Evolutionary conservation across 2,329 filamentous ascomycete species (phyloP), one percentile per base, ranked within the genome.

Genomic region (Aspergillus piperis): DNA sequence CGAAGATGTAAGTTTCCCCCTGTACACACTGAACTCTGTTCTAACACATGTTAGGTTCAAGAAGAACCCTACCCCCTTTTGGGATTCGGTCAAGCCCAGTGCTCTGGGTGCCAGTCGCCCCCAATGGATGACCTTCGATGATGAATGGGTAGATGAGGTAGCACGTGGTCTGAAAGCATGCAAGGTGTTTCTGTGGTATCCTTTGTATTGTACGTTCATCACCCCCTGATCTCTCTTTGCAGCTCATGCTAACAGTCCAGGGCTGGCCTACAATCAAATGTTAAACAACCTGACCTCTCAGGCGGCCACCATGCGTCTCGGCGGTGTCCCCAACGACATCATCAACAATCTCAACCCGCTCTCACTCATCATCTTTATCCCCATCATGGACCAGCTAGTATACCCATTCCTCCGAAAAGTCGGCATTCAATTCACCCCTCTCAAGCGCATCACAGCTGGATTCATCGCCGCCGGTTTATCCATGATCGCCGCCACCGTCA

Each of bases 121-220:
- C 1, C n/a, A n/a, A 5, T 74, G 72, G 72, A 92, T 93, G 88
- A 90, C 87, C 0, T 92, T 92, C 67, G 90, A 94, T 63, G 91
- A 94, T 66, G 85, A 86, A 55, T 94, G 90, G 90, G 90, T 94
- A 36, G 90, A 92, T 71, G 89, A 93, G 71, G 86, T 92, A 52
- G 82, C 82, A 55, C 88, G 90, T 75, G 90, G 89, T 62, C 79
- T 90, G 59, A 81, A 84, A 67, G 88, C 88, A 59, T 90, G 88
- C 79, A 82, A 84, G 64, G 89, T 91, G 36, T 93, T 90, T 75
- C 77, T 84, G 62, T 84, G 82, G 75, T 84, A 78, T 58, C 81
- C 81, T n/a, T 73, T 83, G 8, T 84, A 78, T 69, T 80, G 77
- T 77, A 63, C 50, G 70, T 65, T 27, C 11, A 36, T 2, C 11